These are phyloP conservation scores for Babesia ovata DNA, from an alignment of 169 alveolate genomes.

Conservation along the genomic window DNA sequence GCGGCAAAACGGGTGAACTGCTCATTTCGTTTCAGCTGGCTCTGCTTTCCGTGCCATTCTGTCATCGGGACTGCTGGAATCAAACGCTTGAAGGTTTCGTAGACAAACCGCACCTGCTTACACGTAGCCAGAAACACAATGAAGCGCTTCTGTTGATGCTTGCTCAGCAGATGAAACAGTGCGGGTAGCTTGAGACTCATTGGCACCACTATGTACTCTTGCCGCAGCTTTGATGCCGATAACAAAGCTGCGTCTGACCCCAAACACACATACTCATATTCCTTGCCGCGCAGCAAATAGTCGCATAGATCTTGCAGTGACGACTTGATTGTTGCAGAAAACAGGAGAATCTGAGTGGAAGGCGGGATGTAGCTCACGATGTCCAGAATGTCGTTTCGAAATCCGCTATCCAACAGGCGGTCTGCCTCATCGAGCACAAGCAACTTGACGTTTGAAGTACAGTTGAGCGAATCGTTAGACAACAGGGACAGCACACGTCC, in stretches of 20 bases:
- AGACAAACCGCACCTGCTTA: slow-evolving; percentile 92
- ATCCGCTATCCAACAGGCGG: slow-evolving; percentile 90
- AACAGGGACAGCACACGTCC: slow-evolving; percentile 66
- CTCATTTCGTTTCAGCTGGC: slow-evolving; percentile 74
- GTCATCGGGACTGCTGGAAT: slow-evolving; percentile 86
- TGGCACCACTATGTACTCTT: slow-evolving; percentile 82
- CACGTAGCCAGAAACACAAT: slow-evolving; percentile 91
- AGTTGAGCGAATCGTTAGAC: slow-evolving; percentile 52
- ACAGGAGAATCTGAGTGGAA: slow-evolving; percentile 67
- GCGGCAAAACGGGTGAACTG: slow-evolving; percentile 69
- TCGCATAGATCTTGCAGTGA: slow-evolving; percentile 65
- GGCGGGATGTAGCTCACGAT: slow-evolving; percentile 71
- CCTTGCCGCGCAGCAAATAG: slow-evolving; percentile 37
- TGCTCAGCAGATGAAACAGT: slow-evolving; percentile 87
- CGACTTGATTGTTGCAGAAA: slow-evolving; percentile 80
- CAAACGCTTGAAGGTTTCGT: slow-evolving; percentile 87
- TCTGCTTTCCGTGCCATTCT: slow-evolving; percentile 91
- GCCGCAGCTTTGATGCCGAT: slow-evolving; percentile 78
- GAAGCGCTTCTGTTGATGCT: slow-evolving; percentile 85
- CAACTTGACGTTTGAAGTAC: slow-evolving; percentile 51
- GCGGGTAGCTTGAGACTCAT: slow-evolving; percentile 87
- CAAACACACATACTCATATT: slow-evolving; percentile 57
- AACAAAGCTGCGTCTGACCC: slow-evolving; percentile 65
- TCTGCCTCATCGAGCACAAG: slow-evolving; percentile 92
- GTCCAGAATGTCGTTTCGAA: slow-evolving; percentile 81